Percentiles rank a stretch among this genome's conserved stretches.
phyloP scores from a whole-genome alignment of 139 green algal species.

The Picocystis salinarum region DNA sequence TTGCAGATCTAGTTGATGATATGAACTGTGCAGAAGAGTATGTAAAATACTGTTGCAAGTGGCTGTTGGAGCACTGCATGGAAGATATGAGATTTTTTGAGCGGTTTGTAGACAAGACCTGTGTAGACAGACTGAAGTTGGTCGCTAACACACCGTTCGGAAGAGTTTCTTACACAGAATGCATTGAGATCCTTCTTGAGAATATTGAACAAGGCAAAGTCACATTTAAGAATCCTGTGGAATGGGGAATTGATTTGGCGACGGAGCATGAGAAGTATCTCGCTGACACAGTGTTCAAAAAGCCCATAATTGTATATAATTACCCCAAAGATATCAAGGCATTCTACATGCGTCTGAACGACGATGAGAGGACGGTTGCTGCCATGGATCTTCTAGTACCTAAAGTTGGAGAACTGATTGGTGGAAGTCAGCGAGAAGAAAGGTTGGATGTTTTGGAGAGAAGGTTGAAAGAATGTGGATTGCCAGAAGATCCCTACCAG shows the following conservation, averaged over 20 bases:
- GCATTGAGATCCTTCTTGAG: constrained; percentile 69
- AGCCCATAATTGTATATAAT: constrained; percentile 90
- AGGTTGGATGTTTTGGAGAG: constrained; percentile 40
- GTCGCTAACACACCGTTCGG: constrained; percentile 67
- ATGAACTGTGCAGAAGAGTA: constrained; percentile 68
- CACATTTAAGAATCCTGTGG: constrained; percentile 23
- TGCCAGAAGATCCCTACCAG: constrained; percentile 51
- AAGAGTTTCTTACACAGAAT: constrained; percentile 80
- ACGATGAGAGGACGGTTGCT: constrained; percentile 88
- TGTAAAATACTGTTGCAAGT: constrained; percentile 51
- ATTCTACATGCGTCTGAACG: constrained; percentile 98
- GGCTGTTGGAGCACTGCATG: constrained; percentile 45
- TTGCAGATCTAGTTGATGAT: constrained; percentile 60
- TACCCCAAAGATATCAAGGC: constrained; percentile 92
- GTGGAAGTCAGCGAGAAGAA: constrained; percentile 78
- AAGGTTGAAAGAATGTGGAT: constrained; percentile 44
- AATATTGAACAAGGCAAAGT: constrained; percentile 63
- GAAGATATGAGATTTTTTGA: constrained; percentile 61
- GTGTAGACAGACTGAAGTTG: constrained; percentile 52
- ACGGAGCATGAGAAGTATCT: constrained; percentile 77
- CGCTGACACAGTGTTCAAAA: constrained; percentile 73
- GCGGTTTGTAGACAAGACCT: constrained; percentile 65
- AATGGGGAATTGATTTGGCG: constrained; percentile 75
- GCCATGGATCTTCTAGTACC: constrained; percentile 98
- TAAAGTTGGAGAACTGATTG: constrained; percentile 75